Evolutionary conservation across 768 basidiomycete genomes (phyloP).

Genomic region (Fibroporia radiculosa): DNA sequence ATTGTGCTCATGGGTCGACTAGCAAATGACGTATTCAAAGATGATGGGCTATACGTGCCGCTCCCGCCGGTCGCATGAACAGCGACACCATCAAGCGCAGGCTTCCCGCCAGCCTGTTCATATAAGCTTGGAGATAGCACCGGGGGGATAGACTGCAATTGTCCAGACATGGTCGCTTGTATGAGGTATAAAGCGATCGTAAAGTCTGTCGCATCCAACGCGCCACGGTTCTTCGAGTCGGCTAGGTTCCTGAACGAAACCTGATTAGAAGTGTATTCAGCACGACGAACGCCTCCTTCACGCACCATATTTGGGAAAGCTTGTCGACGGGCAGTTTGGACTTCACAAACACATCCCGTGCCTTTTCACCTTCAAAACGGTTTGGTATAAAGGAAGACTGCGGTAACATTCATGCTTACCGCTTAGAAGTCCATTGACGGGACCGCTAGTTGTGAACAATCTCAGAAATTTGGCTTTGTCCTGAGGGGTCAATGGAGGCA

Average conservation of each 20-base stretch:
- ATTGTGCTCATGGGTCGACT: slow-evolving; percentile 27
- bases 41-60: slow-evolving; percentile 56
- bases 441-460: slow-evolving; percentile 68
- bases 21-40: slow-evolving; percentile 32
- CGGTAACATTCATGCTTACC: slow-evolving; percentile 36
- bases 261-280: neutral
- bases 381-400: neutral
- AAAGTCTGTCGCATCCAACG: slow-evolving; percentile 86
- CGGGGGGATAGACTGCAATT: slow-evolving; percentile 62
- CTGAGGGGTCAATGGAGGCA: slow-evolving; percentile 67
- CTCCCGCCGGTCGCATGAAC: slow-evolving; percentile 53
- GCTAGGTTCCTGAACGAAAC: slow-evolving; percentile 65
- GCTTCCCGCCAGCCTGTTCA: slow-evolving; percentile 53
- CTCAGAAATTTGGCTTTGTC: slow-evolving; percentile 81
- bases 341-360: slow-evolving; percentile 85
- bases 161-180: slow-evolving; percentile 81
- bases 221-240: slow-evolving; percentile 90
- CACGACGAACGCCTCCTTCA: neutral
- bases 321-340: slow-evolving; percentile 82
- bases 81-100: slow-evolving; percentile 30
- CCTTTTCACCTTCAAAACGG: slow-evolving; percentile 62
- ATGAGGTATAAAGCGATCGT: slow-evolving; percentile 95
- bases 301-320: slow-evolving; percentile 88
- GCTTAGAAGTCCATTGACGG: slow-evolving; percentile 67
- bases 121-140: slow-evolving; percentile 78